phyloP scores from a whole-genome alignment of 345 rosid species.

The Rhodamnia rubescens region DNA sequence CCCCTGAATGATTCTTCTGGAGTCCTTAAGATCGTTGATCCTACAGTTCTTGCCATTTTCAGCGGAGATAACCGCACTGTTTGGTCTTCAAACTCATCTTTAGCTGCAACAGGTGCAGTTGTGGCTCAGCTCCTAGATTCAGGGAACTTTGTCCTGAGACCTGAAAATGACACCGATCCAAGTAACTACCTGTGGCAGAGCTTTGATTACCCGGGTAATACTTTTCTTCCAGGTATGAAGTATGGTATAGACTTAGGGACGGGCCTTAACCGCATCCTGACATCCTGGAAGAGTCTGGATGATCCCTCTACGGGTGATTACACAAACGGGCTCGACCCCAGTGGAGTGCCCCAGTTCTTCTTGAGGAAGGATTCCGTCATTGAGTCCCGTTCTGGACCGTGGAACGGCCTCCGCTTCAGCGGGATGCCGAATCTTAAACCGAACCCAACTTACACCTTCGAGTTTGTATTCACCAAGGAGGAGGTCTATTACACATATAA shows the following conservation, averaged over 20 bases:
- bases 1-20: constrained; percentile 19
- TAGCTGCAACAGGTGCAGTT: background rate
- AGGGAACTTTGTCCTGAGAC: constrained; percentile 37
- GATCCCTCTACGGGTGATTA: constrained; percentile 29
- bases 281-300: constrained; percentile 20
- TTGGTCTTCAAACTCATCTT: constrained; percentile 23
- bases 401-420: constrained; percentile 40
- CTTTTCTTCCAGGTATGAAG: constrained; percentile 37
- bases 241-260: constrained; percentile 25
- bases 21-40: constrained; percentile 3
- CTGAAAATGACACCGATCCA: background rate
- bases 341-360: constrained; percentile 28
- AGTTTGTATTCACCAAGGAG: constrained; percentile 9
- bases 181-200: constrained; percentile 36
- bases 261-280: constrained; percentile 13
- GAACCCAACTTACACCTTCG: constrained; percentile 9
- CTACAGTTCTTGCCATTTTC: constrained; percentile 4
- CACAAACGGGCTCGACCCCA: constrained; percentile 12
- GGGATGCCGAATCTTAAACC: constrained; percentile 39
- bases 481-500: constrained; percentile 26
- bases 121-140: constrained; percentile 27
- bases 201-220: constrained; percentile 37
- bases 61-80: background rate
- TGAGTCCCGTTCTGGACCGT: constrained; percentile 28
- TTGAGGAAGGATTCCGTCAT: background rate